Percentiles rank a stretch among this genome's conserved stretches.
These are phyloP conservation scores for Penicillium occitanis DNA, from an alignment of 2,329 filamentous ascomycete species.

Conservation along the genomic window DNA sequence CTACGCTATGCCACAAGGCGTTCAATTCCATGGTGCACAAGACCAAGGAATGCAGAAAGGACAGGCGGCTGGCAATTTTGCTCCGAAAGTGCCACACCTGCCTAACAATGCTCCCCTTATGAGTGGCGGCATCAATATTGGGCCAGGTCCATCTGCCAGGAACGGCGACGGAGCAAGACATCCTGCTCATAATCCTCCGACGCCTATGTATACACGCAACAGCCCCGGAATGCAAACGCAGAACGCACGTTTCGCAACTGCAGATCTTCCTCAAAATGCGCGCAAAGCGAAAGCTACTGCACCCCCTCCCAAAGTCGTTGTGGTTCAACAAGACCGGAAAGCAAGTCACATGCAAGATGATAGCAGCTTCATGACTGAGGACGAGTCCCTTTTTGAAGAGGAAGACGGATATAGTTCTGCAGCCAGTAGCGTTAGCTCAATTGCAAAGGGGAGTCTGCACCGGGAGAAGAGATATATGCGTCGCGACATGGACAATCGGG, in stretches of 20 bases:
- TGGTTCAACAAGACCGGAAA: conserved; percentile 14
- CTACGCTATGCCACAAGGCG: background rate
- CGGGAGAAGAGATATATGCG: conserved; percentile 26
- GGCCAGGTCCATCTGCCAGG: background rate
- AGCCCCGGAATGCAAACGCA: background rate
- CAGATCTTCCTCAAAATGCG: background rate
- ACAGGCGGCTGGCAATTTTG: background rate
- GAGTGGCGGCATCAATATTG: background rate
- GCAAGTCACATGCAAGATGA: conserved; percentile 24
- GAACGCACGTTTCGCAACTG: background rate
- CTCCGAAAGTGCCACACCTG: background rate
- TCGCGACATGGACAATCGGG: conserved; percentile 22
- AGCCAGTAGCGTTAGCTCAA: conserved; percentile 28
- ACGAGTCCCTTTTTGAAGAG: conserved; percentile 30
- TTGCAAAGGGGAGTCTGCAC: conserved; percentile 27
- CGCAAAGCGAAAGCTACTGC: background rate
- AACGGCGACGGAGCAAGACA: background rate
- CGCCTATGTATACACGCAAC: background rate
- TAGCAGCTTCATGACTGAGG: conserved; percentile 33
- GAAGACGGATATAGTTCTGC: conserved; percentile 29
- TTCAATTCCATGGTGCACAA: background rate
- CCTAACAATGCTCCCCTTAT: background rate
- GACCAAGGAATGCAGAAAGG: background rate
- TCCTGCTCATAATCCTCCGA: background rate
- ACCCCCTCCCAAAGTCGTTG: conserved; percentile 11